Evolutionary conservation across 2,329 filamentous ascomycete species (phyloP), one percentile per base, ranked within the genome.

Genomic region (Lomentospora prolificans): DNA sequence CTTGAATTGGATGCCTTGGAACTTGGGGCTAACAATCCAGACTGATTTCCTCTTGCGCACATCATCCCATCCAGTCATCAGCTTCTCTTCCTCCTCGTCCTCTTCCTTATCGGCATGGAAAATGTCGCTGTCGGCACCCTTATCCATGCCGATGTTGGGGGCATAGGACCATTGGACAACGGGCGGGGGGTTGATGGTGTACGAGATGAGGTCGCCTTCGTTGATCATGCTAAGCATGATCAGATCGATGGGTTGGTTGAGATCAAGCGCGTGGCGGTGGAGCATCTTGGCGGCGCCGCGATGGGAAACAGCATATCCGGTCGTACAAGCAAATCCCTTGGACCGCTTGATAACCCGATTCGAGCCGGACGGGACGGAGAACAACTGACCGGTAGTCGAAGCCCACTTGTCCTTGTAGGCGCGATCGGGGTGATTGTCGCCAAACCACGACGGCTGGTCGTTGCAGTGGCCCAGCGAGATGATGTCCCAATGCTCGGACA

Each of bases 251-350:
- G 64, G 62, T 9, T 61, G 54, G 56, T 66, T 60, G 48, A 67
- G 55, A 50, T 66, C 59, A 19, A 64, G 27, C 6, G 58, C 57
- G 19, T 50, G 53, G 25, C 62, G 58, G 24, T 62, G 41, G 33
- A 67, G 57, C 14, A 67, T 57, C 57, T 66, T 66, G 10, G 62
- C 63, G 2, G 65, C 65, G 22, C 65, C 65, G 0, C 60, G 59
- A 25, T 61, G 61, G n/a, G 57, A 62, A 7, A 66, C 59, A 7
- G 64, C 64, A 50, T 66, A 66, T 1, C 61, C 63, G 2, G 63
- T 65, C 7, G 63, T 64, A 57, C 65, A 66, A 3, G 57, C 59
- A 33, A 63, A 57, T 24, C 60, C 61, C 6, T 61, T 61, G 3
- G 61, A 60, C 31, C 57, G 54, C 36, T 61, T 60, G 14, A 66